phyloP scores from a whole-genome alignment of 2,329 filamentous ascomycete genomes.

The Claviceps humidiphila region DNA sequence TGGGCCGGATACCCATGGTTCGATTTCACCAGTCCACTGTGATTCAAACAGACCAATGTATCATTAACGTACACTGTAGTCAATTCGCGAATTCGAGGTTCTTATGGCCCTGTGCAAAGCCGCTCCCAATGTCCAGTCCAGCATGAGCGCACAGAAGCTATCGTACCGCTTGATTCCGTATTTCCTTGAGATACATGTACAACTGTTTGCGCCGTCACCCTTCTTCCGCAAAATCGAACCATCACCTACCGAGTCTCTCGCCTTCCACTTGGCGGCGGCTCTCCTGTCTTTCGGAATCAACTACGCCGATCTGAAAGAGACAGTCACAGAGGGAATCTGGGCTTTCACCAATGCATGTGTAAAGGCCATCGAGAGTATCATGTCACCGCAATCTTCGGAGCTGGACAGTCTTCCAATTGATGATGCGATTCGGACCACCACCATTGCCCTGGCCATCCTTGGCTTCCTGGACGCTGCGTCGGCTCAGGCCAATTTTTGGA shows the following conservation, averaged over 20 bases:
- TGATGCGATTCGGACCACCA: slow-evolving; percentile 56
- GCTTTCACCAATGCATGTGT: slow-evolving; percentile 61
- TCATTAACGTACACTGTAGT: slow-evolving; percentile 34
- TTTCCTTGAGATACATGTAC: slow-evolving; percentile 69
- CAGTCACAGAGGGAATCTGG: slow-evolving; percentile 53
- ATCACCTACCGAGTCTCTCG: slow-evolving; percentile 76
- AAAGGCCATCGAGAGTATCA: slow-evolving; percentile 42
- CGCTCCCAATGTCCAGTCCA: slow-evolving; percentile 58
- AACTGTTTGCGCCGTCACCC: slow-evolving; percentile 66
- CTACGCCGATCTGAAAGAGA: slow-evolving; percentile 54
- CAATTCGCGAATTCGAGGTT: slow-evolving; percentile 81
- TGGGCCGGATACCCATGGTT: slow-evolving; percentile 50
- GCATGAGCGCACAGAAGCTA: slow-evolving; percentile 63
- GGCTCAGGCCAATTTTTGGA: slow-evolving; percentile 71
- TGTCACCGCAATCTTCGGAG: slow-evolving; percentile 39
- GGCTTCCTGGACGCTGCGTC: slow-evolving; percentile 81
- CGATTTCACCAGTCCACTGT: slow-evolving; percentile 4
- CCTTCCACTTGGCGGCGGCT: slow-evolving; percentile 65
- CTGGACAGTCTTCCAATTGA: slow-evolving; percentile 47
- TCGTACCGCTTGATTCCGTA: slow-evolving; percentile 71
- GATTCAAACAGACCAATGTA: not conserved
- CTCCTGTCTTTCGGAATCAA: slow-evolving; percentile 68
- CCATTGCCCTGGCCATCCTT: slow-evolving; percentile 70
- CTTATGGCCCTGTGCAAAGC: slow-evolving; percentile 85
- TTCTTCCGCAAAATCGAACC: slow-evolving; percentile 73